phyloP scores from a whole-genome alignment of 352 stramenopile species.

The Globisporangium echinulatum region DNA sequence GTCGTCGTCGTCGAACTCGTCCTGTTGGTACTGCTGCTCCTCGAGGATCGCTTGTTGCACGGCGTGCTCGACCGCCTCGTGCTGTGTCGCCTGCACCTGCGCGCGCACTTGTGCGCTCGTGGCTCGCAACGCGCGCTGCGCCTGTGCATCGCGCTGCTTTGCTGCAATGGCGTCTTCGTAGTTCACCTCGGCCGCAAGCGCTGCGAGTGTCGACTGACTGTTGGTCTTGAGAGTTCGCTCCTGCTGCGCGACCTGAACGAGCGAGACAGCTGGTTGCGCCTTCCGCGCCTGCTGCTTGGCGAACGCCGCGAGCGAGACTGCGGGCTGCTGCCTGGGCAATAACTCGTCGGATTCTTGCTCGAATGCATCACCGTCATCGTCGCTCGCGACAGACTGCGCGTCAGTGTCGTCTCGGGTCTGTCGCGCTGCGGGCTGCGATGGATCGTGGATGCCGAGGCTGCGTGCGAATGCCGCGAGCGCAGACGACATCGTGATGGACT shows the following conservation, averaged over 20 bases:
- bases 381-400: constrained; percentile 27
- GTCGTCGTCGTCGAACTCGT: constrained; percentile 36
- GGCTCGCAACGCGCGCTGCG: constrained; percentile 21
- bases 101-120: constrained; percentile 21
- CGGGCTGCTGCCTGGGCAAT: too few species aligned
- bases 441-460: background rate
- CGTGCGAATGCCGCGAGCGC: constrained; percentile 8
- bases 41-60: constrained; percentile 32
- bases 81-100: constrained; percentile 19
- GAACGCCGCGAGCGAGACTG: constrained; percentile 20
- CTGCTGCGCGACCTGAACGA: constrained; percentile 17
- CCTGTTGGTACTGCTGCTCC: constrained; percentile 33
- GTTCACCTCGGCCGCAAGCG: constrained; percentile 30
- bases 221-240: constrained; percentile 9
- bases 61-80: constrained; percentile 19
- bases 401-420: constrained; percentile 14
- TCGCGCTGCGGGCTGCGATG: background rate
- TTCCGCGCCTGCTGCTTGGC: constrained; percentile 22
- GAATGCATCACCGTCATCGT: constrained; percentile 10
- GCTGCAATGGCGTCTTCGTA: constrained; percentile 18
- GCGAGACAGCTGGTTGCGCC: constrained; percentile 3
- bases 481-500: constrained; percentile 1
- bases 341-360: background rate
- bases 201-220: constrained; percentile 11
- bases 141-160: constrained; percentile 13